Evolutionary conservation across 2,329 filamentous ascomycete genomes (phyloP).

Genomic region (Pyricularia pennisetigena): DNA sequence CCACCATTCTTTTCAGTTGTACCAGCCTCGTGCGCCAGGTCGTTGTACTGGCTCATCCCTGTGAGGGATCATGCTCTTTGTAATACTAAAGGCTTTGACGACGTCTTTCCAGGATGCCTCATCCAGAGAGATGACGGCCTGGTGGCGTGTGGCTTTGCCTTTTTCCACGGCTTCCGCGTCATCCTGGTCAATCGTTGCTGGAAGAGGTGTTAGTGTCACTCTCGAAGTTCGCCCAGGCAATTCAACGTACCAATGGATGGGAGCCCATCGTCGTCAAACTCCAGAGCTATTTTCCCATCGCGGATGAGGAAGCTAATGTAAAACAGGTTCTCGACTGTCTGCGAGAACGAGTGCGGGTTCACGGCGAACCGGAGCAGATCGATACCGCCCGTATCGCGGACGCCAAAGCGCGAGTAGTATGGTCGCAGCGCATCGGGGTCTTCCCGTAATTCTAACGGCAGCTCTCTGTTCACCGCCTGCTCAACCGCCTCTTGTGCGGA

Average conservation of each 20-base stretch:
- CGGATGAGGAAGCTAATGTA: constrained; percentile 91
- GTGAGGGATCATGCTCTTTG: constrained; percentile 76
- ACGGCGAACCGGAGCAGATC: constrained; percentile 80
- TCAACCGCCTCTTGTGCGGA: constrained; percentile 25
- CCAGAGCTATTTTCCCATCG: constrained; percentile 70
- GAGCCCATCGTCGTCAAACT: constrained; percentile 60
- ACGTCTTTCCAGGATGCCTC: constrained; percentile 75
- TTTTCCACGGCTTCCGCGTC: constrained; percentile 33
- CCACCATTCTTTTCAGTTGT: background rate
- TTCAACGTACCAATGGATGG: constrained; percentile 66
- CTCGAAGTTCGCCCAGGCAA: background rate
- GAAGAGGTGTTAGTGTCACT: background rate
- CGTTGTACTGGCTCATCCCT: constrained; percentile 49
- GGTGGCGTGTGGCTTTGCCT: constrained; percentile 55
- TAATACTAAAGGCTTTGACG: constrained; percentile 66
- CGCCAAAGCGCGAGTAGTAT: constrained; percentile 54
- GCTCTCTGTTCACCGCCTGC: constrained; percentile 28
- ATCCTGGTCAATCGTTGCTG: constrained; percentile 20
- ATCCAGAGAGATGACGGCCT: constrained; percentile 83
- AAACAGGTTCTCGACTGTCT: constrained; percentile 95
- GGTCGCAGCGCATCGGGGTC: constrained; percentile 20
- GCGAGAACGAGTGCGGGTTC: constrained; percentile 83
- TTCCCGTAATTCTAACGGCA: constrained; percentile 29
- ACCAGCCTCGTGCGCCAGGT: constrained; percentile 34
- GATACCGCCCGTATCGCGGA: constrained; percentile 61